These are phyloP conservation scores for Quercus cerris DNA, from an alignment of 306 rosid species.

Conservation along the genomic window DNA sequence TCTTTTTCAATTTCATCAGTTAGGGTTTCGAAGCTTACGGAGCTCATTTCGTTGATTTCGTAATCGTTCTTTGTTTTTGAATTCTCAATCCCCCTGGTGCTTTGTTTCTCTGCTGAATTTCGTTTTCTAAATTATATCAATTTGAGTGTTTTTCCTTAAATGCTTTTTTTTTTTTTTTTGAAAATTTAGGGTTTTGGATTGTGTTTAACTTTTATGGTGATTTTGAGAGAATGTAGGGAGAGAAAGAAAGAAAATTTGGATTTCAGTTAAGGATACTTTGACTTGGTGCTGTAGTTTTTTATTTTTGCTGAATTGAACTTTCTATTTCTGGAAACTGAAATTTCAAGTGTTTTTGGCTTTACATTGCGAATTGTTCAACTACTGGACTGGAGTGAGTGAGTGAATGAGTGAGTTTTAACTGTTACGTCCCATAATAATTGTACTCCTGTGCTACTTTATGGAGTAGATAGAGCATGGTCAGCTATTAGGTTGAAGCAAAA, in stretches of 20 bases:
- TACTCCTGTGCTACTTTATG: slow-evolving; percentile 1
- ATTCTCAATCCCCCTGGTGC: not conserved
- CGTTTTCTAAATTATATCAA: not conserved
- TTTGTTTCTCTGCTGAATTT: slow-evolving; percentile 1
- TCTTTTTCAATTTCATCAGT: not conserved
- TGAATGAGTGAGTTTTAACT: not conserved
- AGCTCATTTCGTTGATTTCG: not conserved
- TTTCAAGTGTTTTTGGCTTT: not conserved
- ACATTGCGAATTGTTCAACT: not conserved
- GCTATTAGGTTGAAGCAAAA: slow-evolving; percentile 1
- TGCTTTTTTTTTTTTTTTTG: not conserved
- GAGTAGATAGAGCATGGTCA: slow-evolving; percentile 1
- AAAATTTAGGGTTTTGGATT: not conserved
- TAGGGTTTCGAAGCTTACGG: slow-evolving; percentile 23
- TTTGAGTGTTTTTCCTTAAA: not conserved
- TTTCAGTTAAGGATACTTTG: too few species aligned
- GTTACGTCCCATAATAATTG: not conserved
- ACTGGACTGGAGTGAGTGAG: not conserved
- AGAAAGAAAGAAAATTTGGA: not conserved
- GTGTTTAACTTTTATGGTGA: not conserved
- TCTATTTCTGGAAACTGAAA: not conserved
- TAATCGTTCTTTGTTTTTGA: not conserved
- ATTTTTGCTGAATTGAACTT: not conserved
- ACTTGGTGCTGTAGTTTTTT: not conserved
- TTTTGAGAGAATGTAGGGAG: not conserved